Evolutionary conservation across 371 early-diverging fungal genomes (phyloP), one percentile per base, ranked within the genome.

Genomic region (Smittium culicis): DNA sequence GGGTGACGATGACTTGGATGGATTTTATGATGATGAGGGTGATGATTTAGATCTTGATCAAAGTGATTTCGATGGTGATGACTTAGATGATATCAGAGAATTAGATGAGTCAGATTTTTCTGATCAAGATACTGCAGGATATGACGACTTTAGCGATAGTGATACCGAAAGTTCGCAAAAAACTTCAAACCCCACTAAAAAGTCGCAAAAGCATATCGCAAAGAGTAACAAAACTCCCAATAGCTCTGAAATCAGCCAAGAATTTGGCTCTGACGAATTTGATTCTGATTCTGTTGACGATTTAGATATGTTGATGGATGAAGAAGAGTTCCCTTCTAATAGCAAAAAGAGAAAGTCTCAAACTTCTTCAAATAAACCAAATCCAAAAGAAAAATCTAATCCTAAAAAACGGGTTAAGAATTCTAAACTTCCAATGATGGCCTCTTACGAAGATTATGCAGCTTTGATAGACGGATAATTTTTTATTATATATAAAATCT

Each of bases 371-470:
- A n/a, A 16, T 32, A n/a, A 59, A 31, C 29, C 5, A 16, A 59
- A 27, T 14, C n/a, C 14, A 28, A 28, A 30, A 60, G 66, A 64
- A 34, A 66, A 20, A 68, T 29, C 27, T 31, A 45, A 45, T 45
- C 3, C 64, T 57, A 77, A 75, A 64, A 84, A 85, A 75, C 79
- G 80, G 66, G 79, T 79, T 75, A 83, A 83, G 78, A 68, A 79
- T 68, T 79, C 76, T 64, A 80, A 74, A 58, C 68, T 87, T 70
- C 88, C 88, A 33, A 81, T 84, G 54, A 85, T 88, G 71, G 88
- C 85, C 25, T 82, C 86, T 28, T 82, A 80, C 70, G 88, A 88
- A 67, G 88, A 88, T 65, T 88, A 88, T 73, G 87, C 85, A 0
- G 75, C 79, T 67, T 74, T 84, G 35, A 76, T 84, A 61, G 83